Base-by-base conservation (phyloP, 2,329 filamentous ascomycete species). In the Thermoascus crustaceus region DNA sequence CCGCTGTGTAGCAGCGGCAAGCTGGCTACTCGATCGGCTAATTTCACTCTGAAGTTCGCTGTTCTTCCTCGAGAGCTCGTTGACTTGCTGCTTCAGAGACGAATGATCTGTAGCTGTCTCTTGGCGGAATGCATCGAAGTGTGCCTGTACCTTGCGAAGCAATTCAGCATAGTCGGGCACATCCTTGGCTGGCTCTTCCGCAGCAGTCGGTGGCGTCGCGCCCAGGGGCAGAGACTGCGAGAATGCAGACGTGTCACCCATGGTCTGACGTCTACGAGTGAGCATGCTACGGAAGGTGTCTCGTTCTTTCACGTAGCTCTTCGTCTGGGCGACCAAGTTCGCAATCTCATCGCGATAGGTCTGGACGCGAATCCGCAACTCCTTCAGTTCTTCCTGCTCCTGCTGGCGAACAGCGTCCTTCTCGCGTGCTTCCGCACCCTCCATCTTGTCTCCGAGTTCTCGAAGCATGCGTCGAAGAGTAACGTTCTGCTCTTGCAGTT, bases 281-380 rank as follows among this genome's bases (percentile, higher is more conserved):
- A 95, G 75, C 69, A 96, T 88, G 34, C 88, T 86, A 14, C 89
- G 80, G 79, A 95, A 96, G 77, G 95, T 95, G 56, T 98, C 89
- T 43, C 91, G 81, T 64, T 98, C 91, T 50, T 87, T 85, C 56
- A 91, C 86, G 58, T 94, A 94, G 58, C 85, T 94, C 66, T 94
- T 85, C 44, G 87, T 84, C 38, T 88, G 85, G 19, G 82, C 78
- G 27, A 82, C 78, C 46, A 94, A 80, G 8, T 83, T 83, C 47
- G 81, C 77, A 34, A 94, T 77, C 55, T 95, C 87, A 45, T 95
- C 89, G 39, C 85, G 79, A 58, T 80, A 89, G 58, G 82, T 78
- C 46, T 81, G 73, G 16, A 93, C 72, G 45, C 86, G 79, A 35
- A 80, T 75, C 43, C 85, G 73, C 20, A 91, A 66, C 30, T 73